Base-by-base conservation (phyloP, 129 eudicot species). In the carrot (Daucus carota) region DNA sequence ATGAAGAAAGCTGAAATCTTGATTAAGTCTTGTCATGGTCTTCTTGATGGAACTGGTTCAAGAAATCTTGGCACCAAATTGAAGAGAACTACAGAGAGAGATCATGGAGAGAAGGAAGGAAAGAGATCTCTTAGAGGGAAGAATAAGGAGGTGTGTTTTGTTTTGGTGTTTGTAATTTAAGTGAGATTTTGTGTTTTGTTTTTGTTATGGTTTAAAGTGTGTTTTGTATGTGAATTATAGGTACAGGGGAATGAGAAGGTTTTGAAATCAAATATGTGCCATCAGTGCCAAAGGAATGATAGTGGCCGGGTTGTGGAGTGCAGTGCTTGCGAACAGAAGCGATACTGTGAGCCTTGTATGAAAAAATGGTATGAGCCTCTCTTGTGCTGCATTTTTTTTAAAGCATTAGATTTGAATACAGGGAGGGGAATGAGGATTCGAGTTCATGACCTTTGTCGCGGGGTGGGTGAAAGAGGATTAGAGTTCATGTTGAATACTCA, bases 311-410 rank as follows among this genome's bases (percentile, higher is more conserved):
- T 62, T 62, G 69, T 62, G 20, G 18, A 5, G 69, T 62, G 69
- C 36, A 62, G 1, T 62, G 29, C 18, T 3, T 62, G 69, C 69
- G 13, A 5, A 12, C 7, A 18, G 20, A 62, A 62, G 14, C 69
- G 69, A 62, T 62, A 62, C 29, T 62, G 69, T 62, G 69, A 6
- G 69, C 69, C 36, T 38, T 62, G 69, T 15, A 62, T 62, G 38
- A 62, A 0, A 1, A 62, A 38, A 62, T 62, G 69, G 69, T 62
- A 62, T 62, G 38, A 62, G 1, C 38, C 14, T 62, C 1, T 62
- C 17, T 62, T 4, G 14, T 28, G 20, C n/a, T 59, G 2, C 20
- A 59, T 62, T 3, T 54, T 54, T 3, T n/a, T 54, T 3, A n/a
- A 2, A 22, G 63, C 31, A 54, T 54, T 54, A 7, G 10, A 6